Base-by-base conservation (phyloP, 495 filamentous ascomycete species). In the Echria macrotheca region DNA sequence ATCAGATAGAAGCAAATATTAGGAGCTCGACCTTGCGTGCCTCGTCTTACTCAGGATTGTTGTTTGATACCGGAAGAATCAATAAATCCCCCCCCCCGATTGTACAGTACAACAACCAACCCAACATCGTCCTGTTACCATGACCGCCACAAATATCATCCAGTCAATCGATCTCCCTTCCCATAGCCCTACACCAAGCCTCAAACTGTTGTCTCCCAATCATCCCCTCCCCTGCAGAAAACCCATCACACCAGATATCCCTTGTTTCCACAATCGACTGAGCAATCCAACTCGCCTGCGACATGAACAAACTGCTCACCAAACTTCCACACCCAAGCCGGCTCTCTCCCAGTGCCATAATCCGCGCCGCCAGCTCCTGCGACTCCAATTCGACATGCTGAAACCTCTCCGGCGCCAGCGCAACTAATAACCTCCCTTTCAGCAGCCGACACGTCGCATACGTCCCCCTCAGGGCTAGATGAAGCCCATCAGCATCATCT, bases 391-490 rank as follows among this genome's bases (percentile, higher is more conserved):
- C 50, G 9, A 53, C 5, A 14, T 47, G 11, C 5, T 41, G 32
- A 26, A 47, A 53, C n/a, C 33, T 15, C 18, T 5, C 15, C n/a
- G 50, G 50, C 18, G 50, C 42, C 6, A 53, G 3, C 11, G 50
- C 50, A 23, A 38, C 41, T 19, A 53, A 25, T 2, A 53, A 35
- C n/a, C 50, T 41, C 8, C 33, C 36, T 12, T 53, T 53, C 33
- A 53, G 35, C 17, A 53, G 47, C n/a, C 23, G 31, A 22, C 50
- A 53, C 32, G 45, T 47, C 3, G 36, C 25, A 24, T 53, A 47
- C 7, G 50, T 53, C 11, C 50, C 50, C 8, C 50, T 43, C 25
- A 53, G 25, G 2, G 43, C 50, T 5, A 53, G 26, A 10, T 41
- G 33, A 8, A 36, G 41, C 10, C 17, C 25, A 18, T 35, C 46